Evolutionary conservation across 2,329 filamentous ascomycete genomes (phyloP), one percentile per base, ranked within the genome.

Genomic region (Paramyrothecium roridum): DNA sequence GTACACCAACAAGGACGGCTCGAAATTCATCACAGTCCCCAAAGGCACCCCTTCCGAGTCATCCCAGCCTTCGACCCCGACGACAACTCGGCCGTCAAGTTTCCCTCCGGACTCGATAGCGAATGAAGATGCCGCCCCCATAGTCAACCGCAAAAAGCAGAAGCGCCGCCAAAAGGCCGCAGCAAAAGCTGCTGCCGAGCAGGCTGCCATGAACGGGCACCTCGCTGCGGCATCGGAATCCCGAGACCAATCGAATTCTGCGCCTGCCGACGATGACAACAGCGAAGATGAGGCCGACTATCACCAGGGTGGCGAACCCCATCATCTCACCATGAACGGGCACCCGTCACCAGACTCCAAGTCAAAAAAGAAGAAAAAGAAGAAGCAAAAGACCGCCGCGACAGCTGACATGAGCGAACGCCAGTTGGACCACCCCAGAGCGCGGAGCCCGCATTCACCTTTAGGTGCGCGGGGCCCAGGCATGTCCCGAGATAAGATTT

Each of bases 91-190:
- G 67, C 69, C 61, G 67, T 71, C 61, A 61, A 61, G 64, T 68
- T 55, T 65, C 65, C 57, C 67, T 62, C 57, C 61, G 63, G 59
- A 62, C 59, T 45, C 62, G 63, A 68, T 56, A 57, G 56, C 57
- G 56, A 63, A 58, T 49, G 52, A 56, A 57, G 67, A 73, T 57
- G 59, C 57, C 50, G 64, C 72, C 49, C 78, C 77, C 48, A 67
- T 79, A 10, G 88, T 93, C 52, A 97, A 96, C 75, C 86, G 90
- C 69, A 97, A 97, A 80, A 98, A 97, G 79, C 90, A 95, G 73
- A 97, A 96, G 80, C 86, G 93, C 63, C 85, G 93, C 62, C 88
- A 90, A 68, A 97, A 97, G 74, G 89, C 89, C 34, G 89, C 90
- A 33, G 88, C 87, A 57, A 84, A 88, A 67, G 83, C 83, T 30